Percentiles rank a stretch among this genome's conserved stretches.
Evolutionary conservation across 768 basidiomycete species (phyloP).

Genomic region (Boletus subcaerulescens): DNA sequence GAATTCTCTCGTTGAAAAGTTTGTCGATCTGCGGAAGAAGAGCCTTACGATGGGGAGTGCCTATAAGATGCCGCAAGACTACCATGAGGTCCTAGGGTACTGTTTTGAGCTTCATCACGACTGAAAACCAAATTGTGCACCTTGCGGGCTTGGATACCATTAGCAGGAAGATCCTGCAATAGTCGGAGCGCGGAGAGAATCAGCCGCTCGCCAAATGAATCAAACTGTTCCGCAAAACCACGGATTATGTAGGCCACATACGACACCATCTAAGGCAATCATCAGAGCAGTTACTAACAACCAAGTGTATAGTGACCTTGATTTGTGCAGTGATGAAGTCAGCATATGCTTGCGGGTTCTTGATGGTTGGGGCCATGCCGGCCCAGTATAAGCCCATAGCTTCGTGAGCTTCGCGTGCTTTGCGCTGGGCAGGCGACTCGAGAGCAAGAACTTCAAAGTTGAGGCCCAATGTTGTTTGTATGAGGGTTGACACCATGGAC

Average conservation of each 20-base stretch:
- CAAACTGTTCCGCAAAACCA: slow-evolving; percentile 57
- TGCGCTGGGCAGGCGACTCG: slow-evolving; percentile 78
- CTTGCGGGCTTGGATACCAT: slow-evolving; percentile 78
- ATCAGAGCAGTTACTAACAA: slow-evolving; percentile 1
- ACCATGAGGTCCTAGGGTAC: slow-evolving; percentile 78
- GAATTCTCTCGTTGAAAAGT: slow-evolving; percentile 84
- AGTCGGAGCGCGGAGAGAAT: slow-evolving; percentile 81
- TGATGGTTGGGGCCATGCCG: slow-evolving; percentile 74
- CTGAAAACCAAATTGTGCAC: slow-evolving; percentile 35
- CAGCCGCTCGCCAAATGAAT: slow-evolving; percentile 76
- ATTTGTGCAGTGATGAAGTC: slow-evolving; percentile 89
- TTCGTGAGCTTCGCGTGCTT: slow-evolving; percentile 73
- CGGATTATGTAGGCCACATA: slow-evolving; percentile 90
- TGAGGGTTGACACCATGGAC: slow-evolving; percentile 56
- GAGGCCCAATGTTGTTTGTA: slow-evolving; percentile 70
- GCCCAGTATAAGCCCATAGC: slow-evolving; percentile 82
- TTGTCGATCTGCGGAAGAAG: slow-evolving; percentile 84
- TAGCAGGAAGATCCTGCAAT: slow-evolving; percentile 89
- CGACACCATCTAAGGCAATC: slow-evolving; percentile 68
- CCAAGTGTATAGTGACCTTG: slow-evolving; percentile 51
- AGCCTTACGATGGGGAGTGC: slow-evolving; percentile 70
- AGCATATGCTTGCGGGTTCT: slow-evolving; percentile 68
- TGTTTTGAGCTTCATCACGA: neutral
- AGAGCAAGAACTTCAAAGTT: slow-evolving; percentile 76
- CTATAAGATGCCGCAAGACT: slow-evolving; percentile 86